Evolutionary conservation across 192 early-diverging fungal genomes (phyloP), one percentile per base, ranked within the genome.

Genomic region (Funneliformis mosseae): DNA sequence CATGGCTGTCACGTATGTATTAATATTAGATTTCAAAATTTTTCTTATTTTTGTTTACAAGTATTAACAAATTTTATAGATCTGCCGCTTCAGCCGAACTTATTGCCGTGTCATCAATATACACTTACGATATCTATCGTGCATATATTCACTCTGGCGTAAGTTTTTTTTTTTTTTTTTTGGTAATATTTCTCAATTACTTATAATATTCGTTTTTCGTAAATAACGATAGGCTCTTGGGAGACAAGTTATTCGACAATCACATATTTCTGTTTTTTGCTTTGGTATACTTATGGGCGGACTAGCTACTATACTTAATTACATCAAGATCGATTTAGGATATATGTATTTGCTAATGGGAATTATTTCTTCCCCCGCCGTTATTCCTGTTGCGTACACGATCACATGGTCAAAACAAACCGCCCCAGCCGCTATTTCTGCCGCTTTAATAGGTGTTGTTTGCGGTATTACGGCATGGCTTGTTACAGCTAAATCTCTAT

Each of bases 231-330:
- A 89, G 62, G 92, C 93, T 12, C 84, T 78, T n/a, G 87, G 90
- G 14, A 90, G 87, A 62, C 81, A 90, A 33, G 80, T 94, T n/a
- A 88, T 93, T 62, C 80, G 59, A 0, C 85, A 91, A 67, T 89
- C 88, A 0, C 88, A 90, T 79, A 71, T 74, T 18, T 77, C 88
- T 55, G 90, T 93, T 39, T 80, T 83, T 60, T 84, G 77, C 1
- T 93, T 93, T 82, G 92, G 93, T 46, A 59, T 93, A 28, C 64
- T 93, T n/a, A 93, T 94, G 93, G 93, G 90, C 27, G 86, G 87
- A 10, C 82, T 93, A 0, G 91, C 90, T 41, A 84, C 88, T 18
- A 85, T 94, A 62, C 80, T 93, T 33, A 84, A 91, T 63, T 79
- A 82, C 28, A 93, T 88, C 28, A 93, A 93, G 21, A 86, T 93